Evolutionary conservation across 1,284 basidiomycete genomes (phyloP), one percentile per base, ranked within the genome.

Genomic region (Amylostereum areolatum): DNA sequence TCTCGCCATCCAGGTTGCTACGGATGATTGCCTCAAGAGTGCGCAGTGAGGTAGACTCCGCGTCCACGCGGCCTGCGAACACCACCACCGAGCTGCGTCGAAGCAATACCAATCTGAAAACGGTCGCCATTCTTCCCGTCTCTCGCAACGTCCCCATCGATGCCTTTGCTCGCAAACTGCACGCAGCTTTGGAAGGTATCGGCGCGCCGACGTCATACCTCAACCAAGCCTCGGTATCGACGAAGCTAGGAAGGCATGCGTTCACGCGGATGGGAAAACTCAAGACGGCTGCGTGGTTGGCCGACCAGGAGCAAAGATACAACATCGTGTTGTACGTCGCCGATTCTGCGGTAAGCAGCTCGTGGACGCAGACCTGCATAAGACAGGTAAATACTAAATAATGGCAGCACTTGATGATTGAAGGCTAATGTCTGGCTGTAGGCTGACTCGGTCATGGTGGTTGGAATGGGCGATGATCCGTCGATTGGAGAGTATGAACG

Each of bases 301-400:
- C 95, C 12, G 93, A 97, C 66, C 91, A 92, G 62, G 94, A 97
- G 64, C 91, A 97, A 68, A 81, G 89, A 61, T 94, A 88, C 62
- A 79, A 90, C 27, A 94, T 85, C 2, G 93, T 97, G 0, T 74
- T 97, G 8, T 97, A 97, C 63, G 92, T 97, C 25, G 94, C 90
- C 2, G 93, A 97, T 66, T 92, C 93, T 0, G 84, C 92, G 0
- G 92, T 94, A 25, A 89, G 83, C 48, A 93, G 89, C 54, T 86
- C 91, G 24, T 97, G 95, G 94, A 97, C 94, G n/a, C 85, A 95
- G 67, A 97, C 93, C 1, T 97, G 93, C 62, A 94, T 97, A 54
- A 81, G 92, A 28, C 93, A 96, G 74, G 88, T 89, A 57, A 50
- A 77, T 54, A 30, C 46, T 45, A 5, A 39, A 28, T 46, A 29